phyloP scores from a whole-genome alignment of 225 moss, liverwort and hornwort genomes.

The Climacium dendroides region DNA sequence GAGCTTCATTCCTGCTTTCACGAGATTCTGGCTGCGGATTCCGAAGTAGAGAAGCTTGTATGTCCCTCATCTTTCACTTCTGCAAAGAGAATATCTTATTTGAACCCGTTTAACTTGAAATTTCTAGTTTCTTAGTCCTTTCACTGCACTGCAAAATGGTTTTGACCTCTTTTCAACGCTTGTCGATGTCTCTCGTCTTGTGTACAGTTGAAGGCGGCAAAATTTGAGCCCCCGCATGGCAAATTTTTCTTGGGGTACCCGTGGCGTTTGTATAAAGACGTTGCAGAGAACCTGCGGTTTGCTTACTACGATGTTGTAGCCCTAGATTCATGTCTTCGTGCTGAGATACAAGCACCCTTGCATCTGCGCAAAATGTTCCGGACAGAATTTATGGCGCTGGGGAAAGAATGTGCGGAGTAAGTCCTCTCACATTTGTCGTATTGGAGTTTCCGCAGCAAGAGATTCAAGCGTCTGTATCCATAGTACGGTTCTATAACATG shows the following conservation, averaged over 20 bases:
- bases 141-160: neutral
- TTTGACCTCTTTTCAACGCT: neutral
- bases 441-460: neutral
- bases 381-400: conserved; percentile 21
- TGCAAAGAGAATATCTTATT: neutral
- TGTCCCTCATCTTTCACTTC: neutral
- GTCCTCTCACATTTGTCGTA: neutral
- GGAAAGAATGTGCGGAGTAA: conserved; percentile 30
- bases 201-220: conserved; percentile 23
- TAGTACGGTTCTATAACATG: neutral
- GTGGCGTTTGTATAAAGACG: conserved; percentile 68
- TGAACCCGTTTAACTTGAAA: neutral
- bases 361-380: conserved; percentile 7
- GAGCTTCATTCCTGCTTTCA: conserved; percentile 32
- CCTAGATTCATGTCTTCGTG: conserved; percentile 86
- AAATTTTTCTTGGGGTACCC: conserved; percentile 71
- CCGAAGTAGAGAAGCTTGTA: conserved; percentile 32
- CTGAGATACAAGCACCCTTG: conserved; percentile 83
- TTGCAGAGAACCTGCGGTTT: conserved; percentile 70
- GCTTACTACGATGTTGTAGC: conserved; percentile 85
- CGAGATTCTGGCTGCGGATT: conserved; percentile 25
- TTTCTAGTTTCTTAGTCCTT: neutral
- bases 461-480: neutral
- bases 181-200: neutral
- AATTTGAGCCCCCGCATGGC: conserved; percentile 73